Conservation (phyloP, 1,139 yeast species). For the Taphrina wiesneri region DNA sequence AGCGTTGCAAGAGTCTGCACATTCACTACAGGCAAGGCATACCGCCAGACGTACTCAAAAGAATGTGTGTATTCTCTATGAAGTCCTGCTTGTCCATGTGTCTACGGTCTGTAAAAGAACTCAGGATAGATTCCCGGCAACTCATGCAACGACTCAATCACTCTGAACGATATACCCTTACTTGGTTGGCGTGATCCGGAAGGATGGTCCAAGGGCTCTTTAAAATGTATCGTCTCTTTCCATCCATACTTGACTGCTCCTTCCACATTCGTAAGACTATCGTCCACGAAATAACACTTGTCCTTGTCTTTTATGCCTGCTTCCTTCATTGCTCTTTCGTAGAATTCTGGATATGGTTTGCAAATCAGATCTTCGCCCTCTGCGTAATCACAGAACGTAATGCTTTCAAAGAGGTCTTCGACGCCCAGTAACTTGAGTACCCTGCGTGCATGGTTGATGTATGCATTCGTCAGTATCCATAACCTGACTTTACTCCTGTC, state of each 20-base stretch:
- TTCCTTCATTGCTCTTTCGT: slow-evolving; percentile 53
- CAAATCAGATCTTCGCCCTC: slow-evolving; percentile 63
- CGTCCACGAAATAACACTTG: slow-evolving; percentile 73
- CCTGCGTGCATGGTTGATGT: slow-evolving; percentile 75
- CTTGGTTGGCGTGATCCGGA: background rate
- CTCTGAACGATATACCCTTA: background rate
- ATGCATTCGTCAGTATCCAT: slow-evolving; percentile 95
- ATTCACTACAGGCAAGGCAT: no score
- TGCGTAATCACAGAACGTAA: slow-evolving; percentile 85
- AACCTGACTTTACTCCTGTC: slow-evolving; percentile 54
- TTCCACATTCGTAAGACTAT: slow-evolving; percentile 54
- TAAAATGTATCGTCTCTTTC: slow-evolving; percentile 58
- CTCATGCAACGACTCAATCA: slow-evolving; percentile 1
- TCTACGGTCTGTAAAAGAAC: background rate
- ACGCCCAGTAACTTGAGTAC: slow-evolving; percentile 77
- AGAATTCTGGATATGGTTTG: slow-evolving; percentile 72
- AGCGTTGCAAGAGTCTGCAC: background rate
- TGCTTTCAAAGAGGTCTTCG: slow-evolving; percentile 87
- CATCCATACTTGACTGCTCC: slow-evolving; percentile 53
- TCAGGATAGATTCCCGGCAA: slow-evolving; percentile 14
- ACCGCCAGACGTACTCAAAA: no score
- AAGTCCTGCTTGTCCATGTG: background rate
- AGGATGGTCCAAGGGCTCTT: slow-evolving; percentile 48
- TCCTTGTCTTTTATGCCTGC: slow-evolving; percentile 58
- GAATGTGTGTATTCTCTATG: no score